Evolutionary conservation across 78 protist species (phyloP).

Genomic region (Dictyostelium intermedium): DNA sequence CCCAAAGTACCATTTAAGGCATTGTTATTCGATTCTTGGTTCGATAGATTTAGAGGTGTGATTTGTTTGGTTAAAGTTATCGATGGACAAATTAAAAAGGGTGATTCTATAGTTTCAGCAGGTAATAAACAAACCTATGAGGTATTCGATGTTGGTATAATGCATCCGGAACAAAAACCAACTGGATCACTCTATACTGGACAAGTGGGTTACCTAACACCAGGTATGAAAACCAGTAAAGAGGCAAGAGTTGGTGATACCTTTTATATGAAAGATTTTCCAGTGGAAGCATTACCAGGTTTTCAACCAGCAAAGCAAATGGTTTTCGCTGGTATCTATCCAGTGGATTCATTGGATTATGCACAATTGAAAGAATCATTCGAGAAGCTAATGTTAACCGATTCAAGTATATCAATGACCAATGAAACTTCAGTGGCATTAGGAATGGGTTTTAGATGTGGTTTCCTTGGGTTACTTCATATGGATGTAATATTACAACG

Average conservation of each 20-base stretch:
- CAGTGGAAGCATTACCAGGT: constrained; percentile 86
- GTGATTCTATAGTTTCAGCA: constrained; percentile 32
- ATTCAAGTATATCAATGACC: constrained; percentile 74
- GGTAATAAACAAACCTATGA: constrained; percentile 65
- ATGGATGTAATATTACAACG: constrained; percentile 93
- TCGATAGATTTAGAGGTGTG: constrained; percentile 91
- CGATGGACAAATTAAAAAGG: constrained; percentile 79
- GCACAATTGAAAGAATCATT: constrained; percentile 55
- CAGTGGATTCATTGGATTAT: constrained; percentile 61
- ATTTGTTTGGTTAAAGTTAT: constrained; percentile 80
- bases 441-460: constrained; percentile 95
- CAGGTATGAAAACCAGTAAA: constrained; percentile 69
- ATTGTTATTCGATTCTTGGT: constrained; percentile 92
- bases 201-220: constrained; percentile 92
- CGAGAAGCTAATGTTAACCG: constrained; percentile 86
- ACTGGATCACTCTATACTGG: constrained; percentile 83
- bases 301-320: constrained; percentile 86
- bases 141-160: constrained; percentile 87
- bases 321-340: constrained; percentile 89
- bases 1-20: constrained; percentile 67
- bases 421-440: constrained; percentile 81
- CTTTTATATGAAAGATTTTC: constrained; percentile 37
- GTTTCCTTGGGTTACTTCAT: constrained; percentile 96
- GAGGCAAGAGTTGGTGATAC: constrained; percentile 97
- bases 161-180: constrained; percentile 87